Evolutionary conservation across 306 rosid genomes (phyloP).

Genomic region (Delonix regia): DNA sequence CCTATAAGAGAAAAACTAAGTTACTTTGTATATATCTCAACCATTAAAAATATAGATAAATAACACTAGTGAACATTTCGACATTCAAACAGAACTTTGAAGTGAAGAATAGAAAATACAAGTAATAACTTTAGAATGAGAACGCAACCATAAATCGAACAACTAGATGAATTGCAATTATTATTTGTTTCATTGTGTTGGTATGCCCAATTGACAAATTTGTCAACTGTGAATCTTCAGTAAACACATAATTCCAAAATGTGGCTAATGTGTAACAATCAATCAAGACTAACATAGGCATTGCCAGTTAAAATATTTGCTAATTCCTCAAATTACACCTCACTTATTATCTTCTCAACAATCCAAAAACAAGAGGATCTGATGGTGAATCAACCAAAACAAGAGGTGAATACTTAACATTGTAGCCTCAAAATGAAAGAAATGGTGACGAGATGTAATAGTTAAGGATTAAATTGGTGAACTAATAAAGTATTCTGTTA

Average conservation of each 20-base stretch:
- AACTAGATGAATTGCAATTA: background rate
- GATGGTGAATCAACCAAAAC: background rate
- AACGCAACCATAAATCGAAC: background rate
- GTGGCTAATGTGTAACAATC: background rate
- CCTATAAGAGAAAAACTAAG: constrained; percentile 45
- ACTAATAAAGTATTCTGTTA: no score
- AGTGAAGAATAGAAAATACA: background rate
- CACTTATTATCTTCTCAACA: background rate
- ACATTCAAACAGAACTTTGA: background rate
- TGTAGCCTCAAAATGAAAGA: background rate
- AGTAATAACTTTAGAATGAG: background rate
- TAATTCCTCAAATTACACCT: background rate
- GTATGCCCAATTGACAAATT: background rate
- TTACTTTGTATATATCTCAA: constrained; percentile 13
- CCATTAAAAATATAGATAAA: background rate
- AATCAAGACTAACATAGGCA: background rate
- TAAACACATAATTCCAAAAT: background rate
- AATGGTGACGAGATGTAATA: background rate
- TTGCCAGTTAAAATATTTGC: background rate
- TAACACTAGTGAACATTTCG: background rate
- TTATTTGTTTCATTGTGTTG: background rate
- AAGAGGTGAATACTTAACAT: background rate
- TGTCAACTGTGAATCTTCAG: background rate
- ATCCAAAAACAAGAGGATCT: background rate
- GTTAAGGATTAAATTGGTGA: background rate